Evolutionary conservation across 805 yeast genomes (phyloP), one percentile per base, ranked within the genome.

Genomic region (Schizosaccharomyces japonicus): DNA sequence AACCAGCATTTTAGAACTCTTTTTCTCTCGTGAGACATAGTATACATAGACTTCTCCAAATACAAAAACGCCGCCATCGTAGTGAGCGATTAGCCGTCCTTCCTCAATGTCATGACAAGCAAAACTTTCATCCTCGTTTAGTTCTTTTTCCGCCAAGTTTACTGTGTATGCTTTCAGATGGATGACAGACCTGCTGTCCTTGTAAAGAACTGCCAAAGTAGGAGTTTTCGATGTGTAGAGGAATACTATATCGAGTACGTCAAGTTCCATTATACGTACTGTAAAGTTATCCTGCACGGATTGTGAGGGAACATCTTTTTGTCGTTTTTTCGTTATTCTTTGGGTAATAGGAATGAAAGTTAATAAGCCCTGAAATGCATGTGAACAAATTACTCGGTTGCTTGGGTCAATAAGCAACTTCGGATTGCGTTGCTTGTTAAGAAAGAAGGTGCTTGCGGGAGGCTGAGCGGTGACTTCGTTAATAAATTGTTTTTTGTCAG

Each of bases 291-390:
- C 46, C 19, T 27, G 31, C n/a, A 27, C 17, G 6, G 19, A 28
- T 23, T 13, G 2, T n/a, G n/a, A 17, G 3, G 17, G n/a, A 13
- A 17, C 19, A 10, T 32, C 19, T 2, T 15, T 17, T 6, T 21
- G 36, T 23, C 42, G 42, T 36, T 36, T 36, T 36, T 36, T 36
- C 13, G 42, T 19, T n/a, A n/a, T n/a, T n/a, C n/a, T n/a, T 6
- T 36, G 17, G 32, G 25, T 6, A 29, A 45, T 45, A 7, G 47
- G 47, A 8, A 45, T 25, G 26, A 30, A 17, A 11, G 39, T 45
- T 27, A 45, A 21, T 17, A 45, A 17, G 17, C 47, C 47, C 36
- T 45, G 47, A 23, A 29, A 45, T 13, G 25, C 26, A 31, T 45
- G 39, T 15, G 30, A 23, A 32, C 34, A 29, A 5, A 45, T n/a